Percentiles rank a stretch among this genome's conserved stretches.
These are phyloP conservation scores for Solanum paucissectum DNA, from an alignment of 257 asterid species.

Conservation along the genomic window DNA sequence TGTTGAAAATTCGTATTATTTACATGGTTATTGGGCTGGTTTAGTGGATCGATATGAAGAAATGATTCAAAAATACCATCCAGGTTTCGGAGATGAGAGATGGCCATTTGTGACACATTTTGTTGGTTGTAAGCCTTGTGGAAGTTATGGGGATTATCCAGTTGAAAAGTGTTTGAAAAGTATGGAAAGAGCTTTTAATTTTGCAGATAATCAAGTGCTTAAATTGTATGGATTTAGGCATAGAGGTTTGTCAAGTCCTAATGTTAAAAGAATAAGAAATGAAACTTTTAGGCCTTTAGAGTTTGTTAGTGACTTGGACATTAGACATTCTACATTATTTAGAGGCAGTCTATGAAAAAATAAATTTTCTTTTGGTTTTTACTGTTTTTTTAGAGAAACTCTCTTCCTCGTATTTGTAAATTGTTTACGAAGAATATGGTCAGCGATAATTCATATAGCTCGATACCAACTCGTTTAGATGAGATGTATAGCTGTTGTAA, in stretches of 20 bases:
- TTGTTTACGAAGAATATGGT: too few species aligned
- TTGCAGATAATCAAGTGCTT: slow-evolving; percentile 45
- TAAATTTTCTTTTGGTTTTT: neutral
- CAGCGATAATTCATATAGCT: too few species aligned
- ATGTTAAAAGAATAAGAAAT: slow-evolving; percentile 27
- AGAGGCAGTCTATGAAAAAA: neutral
- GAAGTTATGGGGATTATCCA: slow-evolving; percentile 32
- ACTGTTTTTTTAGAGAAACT: too few species aligned
- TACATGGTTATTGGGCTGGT: slow-evolving; percentile 40
- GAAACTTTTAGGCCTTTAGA: slow-evolving; percentile 23
- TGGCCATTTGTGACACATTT: slow-evolving; percentile 55
- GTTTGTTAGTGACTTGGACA: neutral
- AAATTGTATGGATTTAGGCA: slow-evolving; percentile 31
- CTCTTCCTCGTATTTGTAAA: too few species aligned
- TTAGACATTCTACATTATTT: neutral
- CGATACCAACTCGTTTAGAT: too few species aligned
- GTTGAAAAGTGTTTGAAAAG: slow-evolving; percentile 33
- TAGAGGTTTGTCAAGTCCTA: slow-evolving; percentile 26
- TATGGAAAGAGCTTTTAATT: slow-evolving; percentile 45
- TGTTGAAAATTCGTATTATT: slow-evolving; percentile 34
- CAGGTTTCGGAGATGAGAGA: slow-evolving; percentile 35
- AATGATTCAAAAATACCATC: slow-evolving; percentile 5
- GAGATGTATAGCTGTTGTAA: neutral
- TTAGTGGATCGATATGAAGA: slow-evolving; percentile 36
- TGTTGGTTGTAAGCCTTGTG: slow-evolving; percentile 45